These are phyloP conservation scores for Talaromyces nanjingensis DNA, from an alignment of 495 filamentous ascomycete species.

Conservation along the genomic window DNA sequence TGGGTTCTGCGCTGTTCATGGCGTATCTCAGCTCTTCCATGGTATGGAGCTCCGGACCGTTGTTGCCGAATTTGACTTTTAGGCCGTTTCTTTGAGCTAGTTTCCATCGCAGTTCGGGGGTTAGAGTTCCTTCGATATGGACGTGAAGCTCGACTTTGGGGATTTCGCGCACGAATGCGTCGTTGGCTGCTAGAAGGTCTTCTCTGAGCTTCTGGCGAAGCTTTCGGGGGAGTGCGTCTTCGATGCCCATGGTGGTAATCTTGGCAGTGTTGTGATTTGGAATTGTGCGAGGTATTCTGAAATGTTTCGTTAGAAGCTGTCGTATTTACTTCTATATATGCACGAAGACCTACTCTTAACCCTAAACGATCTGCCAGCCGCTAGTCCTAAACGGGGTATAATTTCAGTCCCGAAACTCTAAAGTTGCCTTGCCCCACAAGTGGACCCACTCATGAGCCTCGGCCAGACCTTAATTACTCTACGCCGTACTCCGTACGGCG, in stretches of 20 bases:
- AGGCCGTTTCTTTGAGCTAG: constrained; percentile 26
- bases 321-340: neutral
- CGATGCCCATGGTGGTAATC: neutral
- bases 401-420: neutral
- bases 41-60: constrained; percentile 23
- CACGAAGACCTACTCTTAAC: neutral
- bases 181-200: neutral
- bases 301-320: neutral
- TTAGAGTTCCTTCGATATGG: constrained; percentile 39
- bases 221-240: constrained; percentile 2
- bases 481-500: no score
- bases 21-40: constrained; percentile 22
- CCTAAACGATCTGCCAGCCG: neutral
- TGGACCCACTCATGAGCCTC: no score
- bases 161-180: constrained; percentile 21
- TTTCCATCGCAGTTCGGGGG: constrained; percentile 28
- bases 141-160: constrained; percentile 40
- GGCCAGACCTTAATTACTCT: no score
- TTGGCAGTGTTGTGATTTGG: neutral
- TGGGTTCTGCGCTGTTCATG: constrained; percentile 21
- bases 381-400: neutral
- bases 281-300: neutral
- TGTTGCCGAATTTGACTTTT: constrained; percentile 3
- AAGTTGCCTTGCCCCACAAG: neutral
- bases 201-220: neutral